These are phyloP conservation scores for Xylariaceae sp. DNA, from an alignment of 2,329 filamentous ascomycete genomes.

Conservation along the genomic window DNA sequence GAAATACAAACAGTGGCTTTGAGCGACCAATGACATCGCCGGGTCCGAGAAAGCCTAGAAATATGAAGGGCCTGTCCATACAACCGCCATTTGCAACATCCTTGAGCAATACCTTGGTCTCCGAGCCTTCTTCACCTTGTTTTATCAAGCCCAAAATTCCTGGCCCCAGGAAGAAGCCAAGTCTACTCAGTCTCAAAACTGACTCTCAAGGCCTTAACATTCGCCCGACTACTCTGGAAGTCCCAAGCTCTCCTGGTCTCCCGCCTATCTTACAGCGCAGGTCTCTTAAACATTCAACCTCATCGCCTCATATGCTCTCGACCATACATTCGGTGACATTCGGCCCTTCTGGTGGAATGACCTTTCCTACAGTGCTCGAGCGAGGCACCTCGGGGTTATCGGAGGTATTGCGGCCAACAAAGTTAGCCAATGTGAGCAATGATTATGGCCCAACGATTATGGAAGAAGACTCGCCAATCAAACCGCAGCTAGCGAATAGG, in stretches of 20 bases:
- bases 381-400: conserved; percentile 68
- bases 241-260: conserved; percentile 62
- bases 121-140: conserved; percentile 74
- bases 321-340: conserved; percentile 65
- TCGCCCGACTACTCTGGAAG: conserved; percentile 55
- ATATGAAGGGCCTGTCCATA: conserved; percentile 84
- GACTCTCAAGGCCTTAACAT: conserved; percentile 63
- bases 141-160: conserved; percentile 84
- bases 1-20: conserved; percentile 46
- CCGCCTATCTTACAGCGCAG: conserved; percentile 67
- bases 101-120: conserved; percentile 58
- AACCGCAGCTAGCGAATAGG: conserved; percentile 67
- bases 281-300: conserved; percentile 71
- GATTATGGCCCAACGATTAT: conserved; percentile 53
- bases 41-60: conserved; percentile 74
- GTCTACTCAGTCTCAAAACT: conserved; percentile 79
- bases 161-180: conserved; percentile 75
- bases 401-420: conserved; percentile 61
- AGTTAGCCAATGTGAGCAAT: conserved; percentile 41
- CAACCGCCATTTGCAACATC: conserved; percentile 64
- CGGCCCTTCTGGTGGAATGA: conserved; percentile 68
- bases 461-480: conserved; percentile 65
- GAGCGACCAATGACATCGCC: conserved; percentile 71
- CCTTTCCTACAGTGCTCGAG: conserved; percentile 65
- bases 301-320: conserved; percentile 70